These are phyloP conservation scores for Populus trichocarpa DNA, from an alignment of 441 rosid genomes.

Conservation along the genomic window DNA sequence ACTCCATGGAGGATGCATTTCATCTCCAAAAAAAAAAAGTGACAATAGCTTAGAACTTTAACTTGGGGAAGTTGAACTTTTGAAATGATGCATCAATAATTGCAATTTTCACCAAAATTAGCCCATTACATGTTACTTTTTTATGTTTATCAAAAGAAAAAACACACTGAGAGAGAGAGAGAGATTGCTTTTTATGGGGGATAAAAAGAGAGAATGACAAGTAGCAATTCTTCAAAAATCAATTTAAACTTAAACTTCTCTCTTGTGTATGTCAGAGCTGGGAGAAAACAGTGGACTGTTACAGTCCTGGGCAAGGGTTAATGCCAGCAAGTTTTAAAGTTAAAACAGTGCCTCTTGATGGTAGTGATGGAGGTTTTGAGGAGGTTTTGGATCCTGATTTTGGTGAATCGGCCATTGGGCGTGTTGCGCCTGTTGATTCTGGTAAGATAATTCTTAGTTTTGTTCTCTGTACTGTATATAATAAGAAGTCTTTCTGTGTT, in stretches of 20 bases:
- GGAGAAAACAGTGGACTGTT: constrained; percentile 98
- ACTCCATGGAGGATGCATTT: neutral
- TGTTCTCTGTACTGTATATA: neutral
- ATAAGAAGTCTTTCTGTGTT: neutral
- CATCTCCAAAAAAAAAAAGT: neutral
- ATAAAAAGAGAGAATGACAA: neutral
- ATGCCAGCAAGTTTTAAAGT: constrained; percentile 99
- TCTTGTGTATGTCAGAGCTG: constrained; percentile 63
- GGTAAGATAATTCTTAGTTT: constrained; percentile 36
- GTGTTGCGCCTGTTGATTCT: constrained; percentile 98
- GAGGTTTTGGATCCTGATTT: constrained; percentile 92
- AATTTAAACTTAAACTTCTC: neutral
- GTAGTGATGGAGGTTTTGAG: constrained; percentile 56
- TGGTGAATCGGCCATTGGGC: constrained; percentile 96
- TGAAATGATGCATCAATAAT: neutral
- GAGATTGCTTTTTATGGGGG: neutral
- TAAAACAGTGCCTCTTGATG: constrained; percentile 58
- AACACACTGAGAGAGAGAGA: too few species aligned
- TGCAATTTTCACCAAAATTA: neutral
- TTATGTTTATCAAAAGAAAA: neutral
- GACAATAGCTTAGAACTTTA: neutral
- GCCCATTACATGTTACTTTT: neutral
- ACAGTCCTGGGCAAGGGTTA: constrained; percentile 93
- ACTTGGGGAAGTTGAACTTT: neutral
- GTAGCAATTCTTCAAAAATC: neutral